Evolutionary conservation across 2,329 filamentous ascomycete genomes (phyloP), one percentile per base, ranked within the genome.

Genomic region (Akanthomyces uredinophilus): DNA sequence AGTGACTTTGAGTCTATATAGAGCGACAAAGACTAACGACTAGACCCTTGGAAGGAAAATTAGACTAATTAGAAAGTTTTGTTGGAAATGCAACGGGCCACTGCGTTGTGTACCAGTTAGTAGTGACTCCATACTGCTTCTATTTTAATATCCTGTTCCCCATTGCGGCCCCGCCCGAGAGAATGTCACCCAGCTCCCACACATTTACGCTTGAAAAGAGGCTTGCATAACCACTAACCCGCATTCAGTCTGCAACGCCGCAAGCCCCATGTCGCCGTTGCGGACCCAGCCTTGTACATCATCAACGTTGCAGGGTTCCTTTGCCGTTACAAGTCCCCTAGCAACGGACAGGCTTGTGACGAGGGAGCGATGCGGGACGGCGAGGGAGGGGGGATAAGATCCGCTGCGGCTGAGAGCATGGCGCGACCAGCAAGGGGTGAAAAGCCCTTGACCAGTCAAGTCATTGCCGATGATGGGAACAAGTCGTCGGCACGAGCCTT

Each of bases 1-100:
- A 47, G 43, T 0, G 65, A 71, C n/a, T 72, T 46, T 4, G 10
- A 46, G 32, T 10, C 32, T 37, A 13, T 37, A 0, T 37, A 37
- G 32, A 10, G 32, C 13, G 1, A 37, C 32, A 11, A 37, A 10
- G 11, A 37, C 8, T 13, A 35, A 11, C 8, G 3, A 35, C 8
- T 37, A 11, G 13, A 37, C 32, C 32, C 11, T 43, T 41, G 16
- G 39, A 13, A 13, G 18, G 39, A 37, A 37, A 37, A 37, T n/a
- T n/a, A 29, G 27, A 29, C 6, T 29, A 29, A 29, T 29, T 3
- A 29, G 27, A 29, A 29, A n/a, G n/a, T n/a, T 29, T 29, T 29
- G 27, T 29, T 29, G 4, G 6, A 4, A 6, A 29, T 29, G 27
- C 4, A 29, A 29, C 27, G 27, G 6, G 27, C 27, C 27, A 29